phyloP scores from a whole-genome alignment of 2,329 filamentous ascomycete species.

The Epichloe aotearoae region DNA sequence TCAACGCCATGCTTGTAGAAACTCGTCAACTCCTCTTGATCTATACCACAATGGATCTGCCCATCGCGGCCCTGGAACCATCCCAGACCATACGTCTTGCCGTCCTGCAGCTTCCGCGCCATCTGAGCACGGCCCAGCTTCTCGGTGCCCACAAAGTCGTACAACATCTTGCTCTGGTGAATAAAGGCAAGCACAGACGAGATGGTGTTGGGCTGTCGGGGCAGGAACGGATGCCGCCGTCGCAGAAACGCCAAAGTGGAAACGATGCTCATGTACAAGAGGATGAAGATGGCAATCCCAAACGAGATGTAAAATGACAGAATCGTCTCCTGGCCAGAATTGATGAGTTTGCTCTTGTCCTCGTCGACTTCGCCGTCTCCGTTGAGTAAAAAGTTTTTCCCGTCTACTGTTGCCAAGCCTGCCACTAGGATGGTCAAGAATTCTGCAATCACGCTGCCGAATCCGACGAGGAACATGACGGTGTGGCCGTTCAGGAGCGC shows the following conservation, averaged over 20 bases:
- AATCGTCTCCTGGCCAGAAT: conserved; percentile 45
- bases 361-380: conserved; percentile 7
- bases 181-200: conserved; percentile 64
- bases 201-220: conserved; percentile 67
- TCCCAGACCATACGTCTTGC: conserved; percentile 59
- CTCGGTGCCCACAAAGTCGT: conserved; percentile 59
- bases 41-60: conserved; percentile 61
- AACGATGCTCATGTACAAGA: conserved; percentile 50
- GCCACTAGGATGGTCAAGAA: conserved; percentile 57
- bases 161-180: conserved; percentile 69
- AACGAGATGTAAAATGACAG: conserved; percentile 56
- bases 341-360: conserved; percentile 18
- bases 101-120: conserved; percentile 42
- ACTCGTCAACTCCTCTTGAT: conserved; percentile 58
- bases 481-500: conserved; percentile 51
- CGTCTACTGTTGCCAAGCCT: conserved; percentile 51
- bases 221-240: conserved; percentile 57
- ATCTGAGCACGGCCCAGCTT: conserved; percentile 48
- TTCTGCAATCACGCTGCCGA: conserved; percentile 60
- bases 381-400: conserved; percentile 39
- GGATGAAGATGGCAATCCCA: conserved; percentile 45
- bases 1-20: conserved; percentile 52
- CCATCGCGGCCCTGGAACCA: conserved; percentile 67
- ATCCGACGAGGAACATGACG: conserved; percentile 54
- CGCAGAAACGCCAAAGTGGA: conserved; percentile 46